Percentiles rank a stretch among this genome's conserved stretches.
These are phyloP conservation scores for Rhazya stricta DNA, from an alignment of 257 asterid genomes.

Conservation along the genomic window DNA sequence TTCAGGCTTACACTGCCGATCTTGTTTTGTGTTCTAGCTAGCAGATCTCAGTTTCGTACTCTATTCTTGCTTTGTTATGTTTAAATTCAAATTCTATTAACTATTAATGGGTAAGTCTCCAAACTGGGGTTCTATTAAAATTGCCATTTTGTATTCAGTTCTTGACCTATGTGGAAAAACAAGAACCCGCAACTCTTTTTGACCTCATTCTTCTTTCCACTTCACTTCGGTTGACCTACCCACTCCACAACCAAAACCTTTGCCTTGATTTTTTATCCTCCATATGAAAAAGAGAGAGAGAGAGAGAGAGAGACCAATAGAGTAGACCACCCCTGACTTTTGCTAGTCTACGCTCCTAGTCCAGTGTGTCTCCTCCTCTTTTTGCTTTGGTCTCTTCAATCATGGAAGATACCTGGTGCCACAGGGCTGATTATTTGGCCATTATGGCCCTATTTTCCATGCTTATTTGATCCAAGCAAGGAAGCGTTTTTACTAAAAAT, in stretches of 20 bases:
- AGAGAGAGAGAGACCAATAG: neutral
- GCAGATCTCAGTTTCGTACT: neutral
- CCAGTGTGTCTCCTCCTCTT: neutral
- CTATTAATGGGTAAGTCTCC: no score
- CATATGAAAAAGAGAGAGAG: neutral
- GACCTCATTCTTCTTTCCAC: slow-evolving; percentile 30
- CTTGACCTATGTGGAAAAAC: slow-evolving; percentile 30
- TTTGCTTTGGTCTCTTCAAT: slow-evolving; percentile 11
- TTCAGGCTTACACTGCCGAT: neutral
- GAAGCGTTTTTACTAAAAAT: neutral
- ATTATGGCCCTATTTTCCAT: slow-evolving; percentile 18
- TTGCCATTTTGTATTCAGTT: neutral
- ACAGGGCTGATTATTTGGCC: neutral
- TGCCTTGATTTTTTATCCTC: slow-evolving; percentile 36
- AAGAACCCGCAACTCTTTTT: slow-evolving; percentile 39
- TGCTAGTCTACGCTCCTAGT: neutral
- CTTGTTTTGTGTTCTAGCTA: neutral
- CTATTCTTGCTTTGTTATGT: neutral
- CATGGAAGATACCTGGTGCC: neutral
- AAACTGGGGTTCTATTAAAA: no score
- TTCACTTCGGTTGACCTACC: slow-evolving; percentile 33
- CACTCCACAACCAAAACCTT: slow-evolving; percentile 21
- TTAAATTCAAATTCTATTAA: neutral
- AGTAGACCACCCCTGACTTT: neutral
- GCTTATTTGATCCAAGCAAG: slow-evolving; percentile 24